Base-by-base conservation (phyloP, 2,329 filamentous ascomycete genomes). In the Trichoderma atroviride region DNA sequence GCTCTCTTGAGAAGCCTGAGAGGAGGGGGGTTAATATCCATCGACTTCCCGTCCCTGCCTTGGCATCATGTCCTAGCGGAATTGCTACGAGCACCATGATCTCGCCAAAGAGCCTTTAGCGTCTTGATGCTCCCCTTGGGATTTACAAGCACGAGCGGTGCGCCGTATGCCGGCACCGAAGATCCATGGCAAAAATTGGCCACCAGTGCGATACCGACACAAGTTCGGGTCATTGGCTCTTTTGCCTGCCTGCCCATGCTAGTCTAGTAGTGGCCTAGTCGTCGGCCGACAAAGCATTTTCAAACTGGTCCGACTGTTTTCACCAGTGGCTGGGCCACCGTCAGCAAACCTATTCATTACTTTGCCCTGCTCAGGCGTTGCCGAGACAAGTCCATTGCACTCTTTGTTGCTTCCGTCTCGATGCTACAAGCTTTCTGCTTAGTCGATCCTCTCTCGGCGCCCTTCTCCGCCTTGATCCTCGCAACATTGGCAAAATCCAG, bases 271-370 rank as follows among this genome's bases (percentile, higher is more conserved):
- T 35, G 64, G 64, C 64, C 16, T 59, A 67, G 64, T 14, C 55
- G 55, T 67, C 65, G 65, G 65, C 65, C 57, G 65, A 68, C 57
- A 43, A 68, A 68, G 24, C 47, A 61, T 43, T 24, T 61, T 19
- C 31, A 5, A 57, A 60, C 57, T 57, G 57, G 57, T 61, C 50
- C 64, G 63, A 40, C 55, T 58, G 35, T 37, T 58, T 58, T 50
- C 58, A 37, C 40, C 56, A 68, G 65, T 68, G 65, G 65, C 65
- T 68, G 65, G 65, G 65, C 47, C 47, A 43, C 65, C 65, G 56
- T 68, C 65, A 68, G 65, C 65, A 68, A 68, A 61, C 65, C 40
- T 47, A 40, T 52, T 59, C 22, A 19, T 35, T 58, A 35, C 62
- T 19, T 52, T 37, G 52, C 55, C 52, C 52, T 56, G 62, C 52